Evolutionary conservation across 805 yeast species (phyloP).

Genomic region (Metschnikowia colocasiae): DNA sequence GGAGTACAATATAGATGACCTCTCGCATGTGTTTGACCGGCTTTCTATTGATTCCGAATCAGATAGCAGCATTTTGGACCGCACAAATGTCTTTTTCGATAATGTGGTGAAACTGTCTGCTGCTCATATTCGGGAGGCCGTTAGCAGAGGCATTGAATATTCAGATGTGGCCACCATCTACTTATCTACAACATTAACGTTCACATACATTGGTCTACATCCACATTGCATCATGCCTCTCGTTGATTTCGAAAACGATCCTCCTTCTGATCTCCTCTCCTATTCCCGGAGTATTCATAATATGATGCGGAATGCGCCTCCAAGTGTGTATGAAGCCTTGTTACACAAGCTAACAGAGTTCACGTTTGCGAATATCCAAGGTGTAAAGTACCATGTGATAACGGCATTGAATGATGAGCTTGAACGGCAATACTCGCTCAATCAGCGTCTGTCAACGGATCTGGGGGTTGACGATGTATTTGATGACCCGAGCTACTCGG

Average conservation of each 20-base stretch:
- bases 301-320: slow-evolving; percentile 5
- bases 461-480: slow-evolving; percentile 6
- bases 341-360: slow-evolving; percentile 7
- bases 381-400: neutral
- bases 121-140: slow-evolving; percentile 9
- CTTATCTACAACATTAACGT: slow-evolving; percentile 21
- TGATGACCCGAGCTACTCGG: slow-evolving; percentile 5
- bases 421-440: neutral
- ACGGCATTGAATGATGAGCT: neutral
- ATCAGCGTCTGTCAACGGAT: neutral
- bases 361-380: neutral
- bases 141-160: slow-evolving; percentile 1
- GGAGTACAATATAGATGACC: slow-evolving; percentile 1
- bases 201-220: slow-evolving; percentile 30
- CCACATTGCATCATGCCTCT: slow-evolving; percentile 30
- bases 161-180: slow-evolving; percentile 9
- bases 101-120: slow-evolving; percentile 12
- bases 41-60: slow-evolving; percentile 9
- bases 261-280: slow-evolving; percentile 22
- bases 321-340: slow-evolving; percentile 6
- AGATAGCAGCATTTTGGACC: slow-evolving; percentile 17
- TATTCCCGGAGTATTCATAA: slow-evolving; percentile 9
- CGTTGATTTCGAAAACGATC: slow-evolving; percentile 19
- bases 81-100: slow-evolving; percentile 24
- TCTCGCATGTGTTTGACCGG: slow-evolving; percentile 11